A percentile compares a stretch with the other conserved stretches of the same genome.
These are phyloP conservation scores for Medicago lupulina DNA, from an alignment of 306 rosid species.

Conservation along the genomic window DNA sequence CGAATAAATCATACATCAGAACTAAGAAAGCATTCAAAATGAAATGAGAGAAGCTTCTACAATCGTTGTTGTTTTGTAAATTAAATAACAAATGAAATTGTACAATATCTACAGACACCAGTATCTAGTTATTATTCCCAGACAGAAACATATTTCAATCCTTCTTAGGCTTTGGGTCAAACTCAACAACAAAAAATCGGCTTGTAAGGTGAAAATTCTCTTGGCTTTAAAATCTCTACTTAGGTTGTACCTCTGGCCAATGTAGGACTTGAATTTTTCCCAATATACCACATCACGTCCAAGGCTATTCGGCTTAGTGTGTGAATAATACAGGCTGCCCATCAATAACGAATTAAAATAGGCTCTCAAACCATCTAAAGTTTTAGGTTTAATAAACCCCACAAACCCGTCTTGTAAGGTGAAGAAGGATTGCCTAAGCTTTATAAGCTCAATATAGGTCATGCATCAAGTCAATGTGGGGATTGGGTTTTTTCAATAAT, in stretches of 20 bases:
- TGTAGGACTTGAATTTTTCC: not conserved
- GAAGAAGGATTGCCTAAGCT: not conserved
- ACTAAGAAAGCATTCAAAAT: slow-evolving; percentile 25
- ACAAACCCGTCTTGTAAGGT: not conserved
- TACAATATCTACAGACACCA: slow-evolving; percentile 12
- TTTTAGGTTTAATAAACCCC: not conserved
- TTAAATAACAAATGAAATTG: slow-evolving; percentile 22
- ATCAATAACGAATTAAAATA: not conserved
- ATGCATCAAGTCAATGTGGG: not conserved
- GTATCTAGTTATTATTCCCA: slow-evolving; percentile 26
- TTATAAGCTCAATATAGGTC: not conserved
- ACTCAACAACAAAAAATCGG: not conserved
- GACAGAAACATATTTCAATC: slow-evolving; percentile 19
- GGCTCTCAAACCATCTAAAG: not conserved
- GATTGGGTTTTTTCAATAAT: not conserved
- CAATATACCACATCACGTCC: not conserved
- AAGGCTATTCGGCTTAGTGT: not conserved
- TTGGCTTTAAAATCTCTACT: not conserved
- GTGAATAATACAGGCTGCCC: not conserved
- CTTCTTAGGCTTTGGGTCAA: not conserved
- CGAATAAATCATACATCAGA: slow-evolving; percentile 31
- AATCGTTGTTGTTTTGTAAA: not conserved
- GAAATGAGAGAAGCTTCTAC: slow-evolving; percentile 19
- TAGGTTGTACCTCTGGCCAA: slow-evolving; percentile 4
- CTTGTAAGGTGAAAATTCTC: not conserved